A percentile compares a stretch with the other conserved stretches of the same genome.
phyloP scores from a whole-genome alignment of 2,329 filamentous ascomycete species.

The Pezizomycotina sp. region DNA sequence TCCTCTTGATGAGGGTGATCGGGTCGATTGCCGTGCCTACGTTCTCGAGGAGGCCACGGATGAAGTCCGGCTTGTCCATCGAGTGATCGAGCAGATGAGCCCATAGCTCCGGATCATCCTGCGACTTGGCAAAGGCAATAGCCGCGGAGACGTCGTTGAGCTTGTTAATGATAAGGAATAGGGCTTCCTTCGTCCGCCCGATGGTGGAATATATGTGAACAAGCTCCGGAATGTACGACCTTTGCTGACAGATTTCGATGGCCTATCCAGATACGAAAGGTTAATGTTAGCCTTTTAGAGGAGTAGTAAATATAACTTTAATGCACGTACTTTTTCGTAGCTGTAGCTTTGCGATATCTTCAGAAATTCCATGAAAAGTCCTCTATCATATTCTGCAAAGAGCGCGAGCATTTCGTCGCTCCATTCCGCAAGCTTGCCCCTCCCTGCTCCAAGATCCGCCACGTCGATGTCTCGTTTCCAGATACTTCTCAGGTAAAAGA shows the following conservation, averaged over 20 bases:
- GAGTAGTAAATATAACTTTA: slow-evolving; percentile 7
- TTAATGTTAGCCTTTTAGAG: not conserved
- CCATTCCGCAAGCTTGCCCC: slow-evolving; percentile 61
- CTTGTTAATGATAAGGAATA: slow-evolving; percentile 88
- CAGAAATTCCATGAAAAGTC: slow-evolving; percentile 71
- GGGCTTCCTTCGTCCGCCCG: slow-evolving; percentile 76
- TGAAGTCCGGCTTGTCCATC: slow-evolving; percentile 95
- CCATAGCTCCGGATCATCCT: slow-evolving; percentile 85
- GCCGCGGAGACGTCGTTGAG: slow-evolving; percentile 80
- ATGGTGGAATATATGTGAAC: slow-evolving; percentile 92
- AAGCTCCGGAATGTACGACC: slow-evolving; percentile 76
- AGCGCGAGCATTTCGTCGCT: slow-evolving; percentile 73
- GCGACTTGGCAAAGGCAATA: slow-evolving; percentile 84
- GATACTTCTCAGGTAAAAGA: slow-evolving; percentile 75
- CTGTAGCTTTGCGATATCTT: slow-evolving; percentile 70
- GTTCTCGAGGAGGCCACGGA: slow-evolving; percentile 77
- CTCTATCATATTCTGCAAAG: slow-evolving; percentile 68
- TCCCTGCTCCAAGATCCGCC: slow-evolving; percentile 34
- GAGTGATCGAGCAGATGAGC: slow-evolving; percentile 85
- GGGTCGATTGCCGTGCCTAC: slow-evolving; percentile 89
- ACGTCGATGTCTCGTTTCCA: slow-evolving; percentile 57
- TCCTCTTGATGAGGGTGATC: slow-evolving; percentile 72
- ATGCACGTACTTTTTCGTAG: slow-evolving; percentile 70
- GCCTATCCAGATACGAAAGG: slow-evolving; percentile 32
- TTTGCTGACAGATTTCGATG: slow-evolving; percentile 60